Percentiles rank a stretch among this genome's conserved stretches.
These are phyloP conservation scores for Penicillium sp. DNA, from an alignment of 2,329 filamentous ascomycete species.

Conservation along the genomic window DNA sequence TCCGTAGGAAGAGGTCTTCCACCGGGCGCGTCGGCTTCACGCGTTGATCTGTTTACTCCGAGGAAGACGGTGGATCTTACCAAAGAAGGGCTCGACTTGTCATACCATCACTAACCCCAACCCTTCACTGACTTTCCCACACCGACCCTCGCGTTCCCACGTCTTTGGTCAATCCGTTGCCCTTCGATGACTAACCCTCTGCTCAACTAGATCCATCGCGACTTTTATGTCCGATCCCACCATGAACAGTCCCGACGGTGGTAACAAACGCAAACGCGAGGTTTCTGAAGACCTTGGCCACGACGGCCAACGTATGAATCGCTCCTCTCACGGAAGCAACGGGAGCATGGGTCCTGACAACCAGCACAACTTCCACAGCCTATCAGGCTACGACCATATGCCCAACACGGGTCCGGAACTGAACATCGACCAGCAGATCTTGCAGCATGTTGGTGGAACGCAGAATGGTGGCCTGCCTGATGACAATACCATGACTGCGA, in stretches of 20 bases:
- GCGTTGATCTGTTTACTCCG: conserved; percentile 31
- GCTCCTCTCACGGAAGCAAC: conserved; percentile 46
- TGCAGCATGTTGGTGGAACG: conserved; percentile 53
- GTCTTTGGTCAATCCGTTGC: conserved; percentile 2
- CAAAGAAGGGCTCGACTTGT: conserved; percentile 15
- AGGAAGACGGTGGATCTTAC: conserved; percentile 18
- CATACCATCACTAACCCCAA: conserved; percentile 6
- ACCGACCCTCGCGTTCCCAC: background rate
- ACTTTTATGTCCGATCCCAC: conserved; percentile 44
- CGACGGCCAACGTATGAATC: conserved; percentile 46
- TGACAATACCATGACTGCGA: conserved; percentile 52
- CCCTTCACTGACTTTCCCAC: conserved; percentile 9
- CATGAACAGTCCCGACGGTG: conserved; percentile 40
- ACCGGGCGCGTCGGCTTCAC: conserved; percentile 34
- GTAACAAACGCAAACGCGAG: conserved; percentile 48
- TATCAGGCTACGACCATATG: conserved; percentile 46
- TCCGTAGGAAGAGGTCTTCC: background rate
- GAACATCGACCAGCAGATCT: conserved; percentile 51
- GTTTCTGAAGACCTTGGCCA: conserved; percentile 43
- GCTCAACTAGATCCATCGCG: conserved; percentile 12
- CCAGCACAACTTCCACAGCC: conserved; percentile 40
- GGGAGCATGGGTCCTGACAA: conserved; percentile 41
- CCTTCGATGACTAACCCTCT: conserved; percentile 26
- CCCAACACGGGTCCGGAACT: conserved; percentile 42
- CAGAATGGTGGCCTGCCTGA: conserved; percentile 60